These are phyloP conservation scores for Phytophthora nicotianae DNA, from an alignment of 352 stramenopile species.

Conservation along the genomic window DNA sequence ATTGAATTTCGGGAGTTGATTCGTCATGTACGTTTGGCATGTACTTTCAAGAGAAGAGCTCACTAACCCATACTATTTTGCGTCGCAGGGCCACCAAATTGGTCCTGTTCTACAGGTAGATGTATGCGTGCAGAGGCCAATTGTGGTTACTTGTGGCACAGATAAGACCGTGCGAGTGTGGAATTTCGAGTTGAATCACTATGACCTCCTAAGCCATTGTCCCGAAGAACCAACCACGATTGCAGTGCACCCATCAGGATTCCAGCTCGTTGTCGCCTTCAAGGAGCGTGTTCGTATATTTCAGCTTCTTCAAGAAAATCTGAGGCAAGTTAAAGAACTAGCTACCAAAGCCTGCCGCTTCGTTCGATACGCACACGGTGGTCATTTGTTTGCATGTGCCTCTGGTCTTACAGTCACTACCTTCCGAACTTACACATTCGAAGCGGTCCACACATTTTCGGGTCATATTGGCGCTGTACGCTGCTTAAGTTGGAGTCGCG, in stretches of 20 bases:
- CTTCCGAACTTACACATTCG: constrained; percentile 73
- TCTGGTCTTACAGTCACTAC: constrained; percentile 67
- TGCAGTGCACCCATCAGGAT: constrained; percentile 71
- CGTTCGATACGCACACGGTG: constrained; percentile 67
- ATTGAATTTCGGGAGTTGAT: constrained; percentile 72
- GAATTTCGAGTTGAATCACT: constrained; percentile 79
- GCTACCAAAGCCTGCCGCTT: constrained; percentile 68
- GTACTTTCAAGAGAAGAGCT: not conserved
- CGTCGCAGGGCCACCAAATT: constrained; percentile 57
- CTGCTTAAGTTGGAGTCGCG: constrained; percentile 64
- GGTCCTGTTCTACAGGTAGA: constrained; percentile 77
- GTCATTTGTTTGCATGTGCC: constrained; percentile 77
- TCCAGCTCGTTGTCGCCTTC: constrained; percentile 74
- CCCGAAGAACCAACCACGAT: constrained; percentile 68
- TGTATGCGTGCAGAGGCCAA: constrained; percentile 80
- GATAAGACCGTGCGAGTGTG: constrained; percentile 90
- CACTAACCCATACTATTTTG: constrained; percentile 1
- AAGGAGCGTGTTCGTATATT: constrained; percentile 82
- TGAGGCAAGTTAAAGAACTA: constrained; percentile 69
- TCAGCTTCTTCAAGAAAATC: constrained; percentile 69
- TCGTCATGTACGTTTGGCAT: constrained; percentile 42
- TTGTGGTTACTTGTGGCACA: constrained; percentile 79
- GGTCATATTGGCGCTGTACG: constrained; percentile 83
- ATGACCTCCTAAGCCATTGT: constrained; percentile 69
- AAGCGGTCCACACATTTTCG: constrained; percentile 71